Evolutionary conservation across 306 rosid species (phyloP).

Genomic region (Prunus dulcis): DNA sequence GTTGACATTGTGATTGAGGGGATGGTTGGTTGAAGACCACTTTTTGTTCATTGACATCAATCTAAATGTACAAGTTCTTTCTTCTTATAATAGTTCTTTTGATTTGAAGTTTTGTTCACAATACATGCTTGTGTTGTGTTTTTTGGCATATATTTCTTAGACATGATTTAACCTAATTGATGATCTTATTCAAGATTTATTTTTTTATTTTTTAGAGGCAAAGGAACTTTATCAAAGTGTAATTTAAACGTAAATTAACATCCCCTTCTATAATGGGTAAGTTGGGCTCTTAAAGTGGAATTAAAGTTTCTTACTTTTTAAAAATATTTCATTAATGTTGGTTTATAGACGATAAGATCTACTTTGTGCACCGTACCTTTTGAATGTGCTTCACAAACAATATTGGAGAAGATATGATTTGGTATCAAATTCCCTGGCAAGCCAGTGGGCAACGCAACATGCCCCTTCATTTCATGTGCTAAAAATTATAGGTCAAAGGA

Average conservation of each 20-base stretch:
- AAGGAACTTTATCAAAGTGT: not conserved
- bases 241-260: not conserved
- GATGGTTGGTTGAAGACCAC: slow-evolving; percentile 23
- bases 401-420: not conserved
- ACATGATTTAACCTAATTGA: no score
- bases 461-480: not conserved
- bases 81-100: not conserved
- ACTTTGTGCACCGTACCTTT: not conserved
- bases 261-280: not conserved
- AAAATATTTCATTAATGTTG: not conserved
- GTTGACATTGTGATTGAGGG: slow-evolving; percentile 29
- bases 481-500: not conserved
- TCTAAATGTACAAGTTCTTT: slow-evolving; percentile 10
- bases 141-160: not conserved
- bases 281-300: not conserved
- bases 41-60: slow-evolving; percentile 22
- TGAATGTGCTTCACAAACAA: not conserved
- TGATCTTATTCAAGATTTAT: no score
- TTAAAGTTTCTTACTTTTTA: not conserved
- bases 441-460: not conserved
- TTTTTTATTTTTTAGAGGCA: no score
- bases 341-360: not conserved
- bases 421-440: not conserved
- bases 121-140: not conserved
- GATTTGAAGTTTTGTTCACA: not conserved